Conservation (phyloP, 345 rosid genomes). For the Euclidium syriacum region DNA sequence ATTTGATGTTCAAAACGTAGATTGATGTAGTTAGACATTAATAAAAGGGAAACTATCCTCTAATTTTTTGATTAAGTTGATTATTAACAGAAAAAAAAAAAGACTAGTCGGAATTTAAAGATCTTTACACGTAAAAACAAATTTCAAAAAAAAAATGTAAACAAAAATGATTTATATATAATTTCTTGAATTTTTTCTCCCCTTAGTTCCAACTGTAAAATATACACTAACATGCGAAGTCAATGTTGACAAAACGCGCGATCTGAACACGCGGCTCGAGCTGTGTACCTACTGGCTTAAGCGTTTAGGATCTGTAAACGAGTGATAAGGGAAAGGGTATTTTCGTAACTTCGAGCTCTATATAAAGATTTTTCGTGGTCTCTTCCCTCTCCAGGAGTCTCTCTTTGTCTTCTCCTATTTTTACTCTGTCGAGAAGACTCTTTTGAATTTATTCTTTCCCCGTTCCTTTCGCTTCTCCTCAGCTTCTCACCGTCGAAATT, state of each 20-base stretch:
- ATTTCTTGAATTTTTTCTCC: too few species aligned
- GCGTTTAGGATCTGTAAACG: constrained; percentile 4
- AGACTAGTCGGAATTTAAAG: too few species aligned
- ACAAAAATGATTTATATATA: too few species aligned
- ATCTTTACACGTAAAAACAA: too few species aligned
- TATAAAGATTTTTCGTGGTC: not conserved
- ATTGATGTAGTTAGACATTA: too few species aligned
- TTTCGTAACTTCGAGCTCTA: constrained; percentile 12
- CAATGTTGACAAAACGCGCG: constrained; percentile 15
- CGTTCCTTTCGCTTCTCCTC: constrained; percentile 15
- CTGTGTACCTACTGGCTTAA: constrained; percentile 18
- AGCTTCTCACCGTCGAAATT: not conserved
- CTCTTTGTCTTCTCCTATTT: not conserved
- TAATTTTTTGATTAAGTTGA: too few species aligned
- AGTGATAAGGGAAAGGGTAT: not conserved
- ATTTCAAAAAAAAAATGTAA: too few species aligned
- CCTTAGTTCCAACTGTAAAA: too few species aligned
- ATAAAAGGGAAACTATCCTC: too few species aligned
- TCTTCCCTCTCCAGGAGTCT: constrained; percentile 23
- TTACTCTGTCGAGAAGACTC: not conserved
- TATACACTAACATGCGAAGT: not conserved
- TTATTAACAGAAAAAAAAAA: too few species aligned
- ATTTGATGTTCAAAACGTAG: too few species aligned
- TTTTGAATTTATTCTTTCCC: constrained; percentile 9
- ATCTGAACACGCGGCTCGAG: constrained; percentile 17